Percentiles rank a stretch among this genome's conserved stretches.
Conservation (phyloP, 2,329 filamentous ascomycete genomes). For the Talaromyces sp. region DNA sequence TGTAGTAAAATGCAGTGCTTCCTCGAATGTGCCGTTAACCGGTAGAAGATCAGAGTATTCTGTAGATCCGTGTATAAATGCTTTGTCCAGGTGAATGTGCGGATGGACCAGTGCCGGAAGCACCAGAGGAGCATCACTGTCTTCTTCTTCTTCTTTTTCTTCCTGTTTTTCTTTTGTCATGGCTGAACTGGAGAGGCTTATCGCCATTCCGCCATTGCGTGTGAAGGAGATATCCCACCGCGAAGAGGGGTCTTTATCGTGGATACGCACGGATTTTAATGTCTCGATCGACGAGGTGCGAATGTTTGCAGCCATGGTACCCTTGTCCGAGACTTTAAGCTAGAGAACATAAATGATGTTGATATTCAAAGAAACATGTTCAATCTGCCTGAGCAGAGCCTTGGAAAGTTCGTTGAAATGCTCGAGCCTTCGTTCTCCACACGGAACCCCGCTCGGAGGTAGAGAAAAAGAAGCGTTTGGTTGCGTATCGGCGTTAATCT, state of each 20-base stretch:
- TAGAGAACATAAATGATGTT: neutral
- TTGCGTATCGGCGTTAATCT: too few species aligned
- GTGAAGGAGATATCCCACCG: neutral
- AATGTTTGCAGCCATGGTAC: neutral
- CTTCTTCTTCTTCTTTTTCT: neutral
- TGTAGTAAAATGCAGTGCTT: conserved; percentile 56
- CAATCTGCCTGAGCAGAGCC: neutral
- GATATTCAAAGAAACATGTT: neutral
- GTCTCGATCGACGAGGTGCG: neutral
- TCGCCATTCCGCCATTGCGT: neutral
- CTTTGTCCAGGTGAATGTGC: conserved; percentile 63
- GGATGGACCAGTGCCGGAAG: conserved; percentile 62
- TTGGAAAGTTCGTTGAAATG: neutral
- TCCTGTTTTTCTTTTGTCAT: neutral
- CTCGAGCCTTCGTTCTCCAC: conserved; percentile 8
- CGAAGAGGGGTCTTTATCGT: neutral
- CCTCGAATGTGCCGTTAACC: conserved; percentile 54
- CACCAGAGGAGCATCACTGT: conserved; percentile 19
- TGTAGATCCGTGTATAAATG: conserved; percentile 31
- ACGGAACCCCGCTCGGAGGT: conserved; percentile 8
- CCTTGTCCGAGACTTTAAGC: neutral
- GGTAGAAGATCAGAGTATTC: conserved; percentile 56
- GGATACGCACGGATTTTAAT: neutral
- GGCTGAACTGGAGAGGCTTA: neutral
- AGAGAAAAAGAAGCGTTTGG: too few species aligned